These are phyloP conservation scores for Aspergillus sergii DNA, from an alignment of 2,329 filamentous ascomycete species.

Conservation along the genomic window DNA sequence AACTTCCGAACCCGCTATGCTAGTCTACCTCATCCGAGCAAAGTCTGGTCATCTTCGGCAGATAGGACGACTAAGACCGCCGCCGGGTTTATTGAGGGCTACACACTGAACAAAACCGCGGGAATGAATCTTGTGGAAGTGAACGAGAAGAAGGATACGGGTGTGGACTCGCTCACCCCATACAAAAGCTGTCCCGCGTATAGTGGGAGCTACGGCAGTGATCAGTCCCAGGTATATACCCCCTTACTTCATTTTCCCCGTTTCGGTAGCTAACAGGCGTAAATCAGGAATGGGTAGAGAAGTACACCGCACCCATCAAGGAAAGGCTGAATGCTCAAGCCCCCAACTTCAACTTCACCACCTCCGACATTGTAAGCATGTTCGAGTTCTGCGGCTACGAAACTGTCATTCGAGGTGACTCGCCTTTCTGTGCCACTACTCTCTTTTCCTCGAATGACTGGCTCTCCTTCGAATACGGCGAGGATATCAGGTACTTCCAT, in stretches of 20 bases:
- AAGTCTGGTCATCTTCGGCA: slow-evolving; percentile 65
- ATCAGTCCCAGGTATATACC: slow-evolving; percentile 53
- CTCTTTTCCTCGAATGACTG: slow-evolving; percentile 65
- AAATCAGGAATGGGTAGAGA: slow-evolving; percentile 15
- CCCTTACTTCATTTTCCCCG: slow-evolving; percentile 29
- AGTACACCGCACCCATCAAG: slow-evolving; percentile 64
- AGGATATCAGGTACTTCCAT: slow-evolving; percentile 66
- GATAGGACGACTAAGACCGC: slow-evolving; percentile 64
- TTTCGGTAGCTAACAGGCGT: neutral
- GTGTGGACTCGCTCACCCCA: slow-evolving; percentile 64
- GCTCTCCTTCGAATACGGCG: slow-evolving; percentile 68
- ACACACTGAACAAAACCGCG: slow-evolving; percentile 54
- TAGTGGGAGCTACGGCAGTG: slow-evolving; percentile 58
- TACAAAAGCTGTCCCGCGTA: slow-evolving; percentile 68
- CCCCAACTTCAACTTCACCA: slow-evolving; percentile 64
- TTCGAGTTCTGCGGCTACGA: slow-evolving; percentile 69
- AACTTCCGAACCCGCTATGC: slow-evolving; percentile 63
- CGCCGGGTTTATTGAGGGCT: slow-evolving; percentile 59
- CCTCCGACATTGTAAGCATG: slow-evolving; percentile 65
- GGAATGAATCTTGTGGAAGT: slow-evolving; percentile 59
- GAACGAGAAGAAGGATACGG: slow-evolving; percentile 59
- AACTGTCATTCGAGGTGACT: slow-evolving; percentile 63
- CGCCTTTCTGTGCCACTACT: slow-evolving; percentile 62
- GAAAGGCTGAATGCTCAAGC: slow-evolving; percentile 57
- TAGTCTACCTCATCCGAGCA: slow-evolving; percentile 54